Evolutionary conservation across 169 alveolate genomes (phyloP), one percentile per base, ranked within the genome.

Genomic region (Cryptosporidium meleagridis): DNA sequence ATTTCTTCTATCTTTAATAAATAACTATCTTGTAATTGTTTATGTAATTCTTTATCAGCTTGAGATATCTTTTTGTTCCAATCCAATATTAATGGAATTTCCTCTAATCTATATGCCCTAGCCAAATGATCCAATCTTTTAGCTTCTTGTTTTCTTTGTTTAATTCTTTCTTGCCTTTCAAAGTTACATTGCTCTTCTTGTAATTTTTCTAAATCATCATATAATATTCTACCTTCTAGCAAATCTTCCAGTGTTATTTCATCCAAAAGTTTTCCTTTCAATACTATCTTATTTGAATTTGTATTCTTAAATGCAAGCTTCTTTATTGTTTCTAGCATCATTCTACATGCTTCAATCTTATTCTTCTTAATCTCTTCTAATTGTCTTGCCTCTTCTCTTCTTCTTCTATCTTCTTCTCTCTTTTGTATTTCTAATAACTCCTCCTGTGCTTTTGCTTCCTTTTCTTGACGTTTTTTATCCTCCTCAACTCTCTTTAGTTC

Each of bases 161-260:
- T 92, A 33, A 93, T 92, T 75, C 91, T 93, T 89, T 95, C 97
- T 65, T 93, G 95, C 31, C 96, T 85, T 71, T 95, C 97, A 84
- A 91, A 91, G 21, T 67, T 59, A 67, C 94, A 73, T 68, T 86
- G 87, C 44, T 72, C 92, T 73, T 94, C 96, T 69, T 95, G 98
- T 33, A 95, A 96, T 85, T 91, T 95, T 68, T 95, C 98, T 7
- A 95, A 93, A 85, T 95, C 98, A 71, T 95, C 98, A 89, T 92
- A 95, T 80, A 93, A 95, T 35, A 95, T 95, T 51, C 91, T 89
- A 23, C 98, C 98, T 70, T 95, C 95, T 62, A 95, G 86, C 26
- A 95, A 94, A 84, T 95, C 97, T 3, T 93, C 96, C 59, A 95
- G 93, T 67, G 94, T 95, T 45, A 95, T 94, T 70, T 95, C 98